Evolutionary conservation across 495 filamentous ascomycete genomes (phyloP).

Genomic region (Penicillium tannophilum): DNA sequence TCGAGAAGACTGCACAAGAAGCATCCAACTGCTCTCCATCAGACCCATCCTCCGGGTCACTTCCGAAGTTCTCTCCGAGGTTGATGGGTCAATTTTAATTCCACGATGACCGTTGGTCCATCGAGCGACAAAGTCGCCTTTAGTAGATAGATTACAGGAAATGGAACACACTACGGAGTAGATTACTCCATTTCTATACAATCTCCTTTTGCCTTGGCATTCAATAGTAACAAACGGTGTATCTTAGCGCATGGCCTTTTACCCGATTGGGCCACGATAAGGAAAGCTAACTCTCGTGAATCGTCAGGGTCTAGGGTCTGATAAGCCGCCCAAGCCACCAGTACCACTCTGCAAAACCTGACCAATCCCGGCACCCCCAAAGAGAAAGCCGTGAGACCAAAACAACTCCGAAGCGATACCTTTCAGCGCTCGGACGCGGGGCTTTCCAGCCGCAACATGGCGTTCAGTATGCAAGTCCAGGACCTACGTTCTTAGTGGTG

Average conservation of each 20-base stretch:
- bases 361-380: background rate
- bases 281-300: no score
- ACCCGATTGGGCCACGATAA: background rate
- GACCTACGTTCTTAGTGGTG: no score
- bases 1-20: slow-evolving; percentile 51
- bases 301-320: background rate
- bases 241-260: background rate
- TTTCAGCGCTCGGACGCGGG: no score
- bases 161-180: background rate
- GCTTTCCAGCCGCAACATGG: background rate
- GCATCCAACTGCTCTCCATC: slow-evolving; percentile 57
- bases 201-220: background rate
- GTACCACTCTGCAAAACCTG: background rate
- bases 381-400: background rate
- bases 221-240: background rate
- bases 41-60: slow-evolving; percentile 38
- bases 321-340: background rate
- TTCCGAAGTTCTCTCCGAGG: slow-evolving; percentile 19
- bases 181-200: background rate
- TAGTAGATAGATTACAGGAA: slow-evolving; percentile 4
- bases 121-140: slow-evolving; percentile 22
- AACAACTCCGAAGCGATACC: no score
- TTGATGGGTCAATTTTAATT: slow-evolving; percentile 29
- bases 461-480: background rate
- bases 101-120: background rate